These are phyloP conservation scores for Wickerhamomyces sp. DNA, from an alignment of 1,139 yeast genomes.

Conservation along the genomic window DNA sequence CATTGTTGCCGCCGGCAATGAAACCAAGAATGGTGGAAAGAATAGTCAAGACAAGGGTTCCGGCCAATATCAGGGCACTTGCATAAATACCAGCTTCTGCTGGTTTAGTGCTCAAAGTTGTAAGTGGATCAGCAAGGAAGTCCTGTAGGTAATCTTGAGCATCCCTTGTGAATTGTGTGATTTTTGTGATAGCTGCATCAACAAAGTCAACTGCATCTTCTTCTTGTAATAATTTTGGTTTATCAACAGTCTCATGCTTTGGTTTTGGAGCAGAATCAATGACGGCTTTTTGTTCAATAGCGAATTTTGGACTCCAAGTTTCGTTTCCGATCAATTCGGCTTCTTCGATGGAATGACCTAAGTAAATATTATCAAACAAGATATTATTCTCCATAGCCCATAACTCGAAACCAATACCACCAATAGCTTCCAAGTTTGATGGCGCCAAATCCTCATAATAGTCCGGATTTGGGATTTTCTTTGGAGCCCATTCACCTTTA, in stretches of 20 bases:
- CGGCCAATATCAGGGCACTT: slow-evolving; percentile 33
- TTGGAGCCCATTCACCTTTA: slow-evolving; percentile 77
- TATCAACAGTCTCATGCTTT: slow-evolving; percentile 24
- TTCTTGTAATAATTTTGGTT: slow-evolving; percentile 25
- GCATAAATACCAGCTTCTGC: slow-evolving; percentile 44
- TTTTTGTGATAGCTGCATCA: slow-evolving; percentile 18
- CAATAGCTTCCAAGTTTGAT: slow-evolving; percentile 60
- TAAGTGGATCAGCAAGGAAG: slow-evolving; percentile 38
- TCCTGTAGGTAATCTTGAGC: slow-evolving; percentile 29
- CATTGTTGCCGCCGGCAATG: slow-evolving; percentile 22
- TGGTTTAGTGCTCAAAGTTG: slow-evolving; percentile 40
- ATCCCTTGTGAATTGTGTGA: slow-evolving; percentile 21
- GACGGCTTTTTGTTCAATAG: slow-evolving; percentile 45
- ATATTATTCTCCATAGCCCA: slow-evolving; percentile 82
- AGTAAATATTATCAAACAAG: slow-evolving; percentile 74
- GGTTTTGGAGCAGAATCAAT: slow-evolving; percentile 35
- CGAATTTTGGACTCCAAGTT: slow-evolving; percentile 61
- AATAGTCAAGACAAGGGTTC: slow-evolving; percentile 37
- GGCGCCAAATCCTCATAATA: slow-evolving; percentile 58
- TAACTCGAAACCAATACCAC: slow-evolving; percentile 82
- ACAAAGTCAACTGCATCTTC: slow-evolving; percentile 4
- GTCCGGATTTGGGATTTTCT: slow-evolving; percentile 60
- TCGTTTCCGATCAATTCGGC: slow-evolving; percentile 79
- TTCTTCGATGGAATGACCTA: slow-evolving; percentile 77
- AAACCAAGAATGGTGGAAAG: slow-evolving; percentile 31